Percentiles rank a stretch among this genome's conserved stretches.
Evolutionary conservation across 345 rosid species (phyloP).

Genomic region (Hypericum androsaemum): DNA sequence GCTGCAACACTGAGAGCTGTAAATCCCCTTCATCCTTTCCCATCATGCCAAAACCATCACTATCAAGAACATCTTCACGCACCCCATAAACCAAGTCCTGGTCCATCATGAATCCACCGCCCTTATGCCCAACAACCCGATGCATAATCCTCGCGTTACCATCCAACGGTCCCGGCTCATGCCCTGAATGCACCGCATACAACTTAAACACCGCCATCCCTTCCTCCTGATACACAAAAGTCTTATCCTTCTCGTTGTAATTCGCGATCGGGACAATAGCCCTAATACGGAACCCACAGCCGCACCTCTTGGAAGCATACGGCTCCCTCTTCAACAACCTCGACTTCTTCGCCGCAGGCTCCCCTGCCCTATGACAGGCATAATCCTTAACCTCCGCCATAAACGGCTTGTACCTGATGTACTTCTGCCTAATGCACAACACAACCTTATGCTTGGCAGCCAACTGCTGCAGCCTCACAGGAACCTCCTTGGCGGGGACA

Average conservation of each 20-base stretch:
- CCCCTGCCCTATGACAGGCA: conserved; percentile 99
- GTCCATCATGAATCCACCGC: conserved; percentile 49
- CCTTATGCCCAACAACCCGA: conserved; percentile 86
- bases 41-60: conserved; percentile 50
- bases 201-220: conserved; percentile 87
- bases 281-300: conserved; percentile 92
- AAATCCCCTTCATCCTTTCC: conserved; percentile 67
- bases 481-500: conserved; percentile 94
- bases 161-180: conserved; percentile 92
- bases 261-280: conserved; percentile 92
- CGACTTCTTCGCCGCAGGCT: conserved; percentile 78
- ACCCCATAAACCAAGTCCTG: conserved; percentile 80
- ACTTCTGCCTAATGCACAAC: conserved; percentile 96
- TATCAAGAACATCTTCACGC: conserved; percentile 55
- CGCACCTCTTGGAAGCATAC: conserved; percentile 90
- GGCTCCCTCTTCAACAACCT: conserved; percentile 95
- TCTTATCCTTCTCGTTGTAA: conserved; percentile 90
- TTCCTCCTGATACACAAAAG: conserved; percentile 91
- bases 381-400: conserved; percentile 99
- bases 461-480: conserved; percentile 70
- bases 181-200: conserved; percentile 97
- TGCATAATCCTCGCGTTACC: conserved; percentile 98
- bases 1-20: conserved; percentile 61
- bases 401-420: conserved; percentile 90
- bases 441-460: conserved; percentile 96